Base-by-base conservation (phyloP, 495 filamentous ascomycete genomes). In the Venustampulla echinocandica region DNA sequence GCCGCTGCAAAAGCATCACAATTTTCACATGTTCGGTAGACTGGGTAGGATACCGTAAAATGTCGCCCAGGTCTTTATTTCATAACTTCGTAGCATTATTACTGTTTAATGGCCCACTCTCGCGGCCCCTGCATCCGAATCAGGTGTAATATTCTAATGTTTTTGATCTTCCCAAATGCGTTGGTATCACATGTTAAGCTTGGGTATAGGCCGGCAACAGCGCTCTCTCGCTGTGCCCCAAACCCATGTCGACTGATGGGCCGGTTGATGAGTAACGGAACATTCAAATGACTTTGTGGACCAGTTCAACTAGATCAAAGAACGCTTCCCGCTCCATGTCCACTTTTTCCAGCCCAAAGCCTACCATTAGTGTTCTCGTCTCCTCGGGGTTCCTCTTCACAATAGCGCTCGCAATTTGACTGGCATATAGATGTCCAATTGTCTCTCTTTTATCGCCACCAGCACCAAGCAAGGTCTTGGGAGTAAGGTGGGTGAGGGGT, bases 401-500 rank as follows among this genome's bases (percentile, higher is more conserved):
- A 48, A 98, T 76, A 10, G 80, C 76, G 55, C 78, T 90, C 4
- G 84, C 92, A 49, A 96, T 85, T 57, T 95, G 89, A 41, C 84
- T 84, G 28, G 87, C 87, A 60, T 87, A 80, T 3, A 95, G 75
- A 66, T 96, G 92, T 20, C 85, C 90, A 14, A 90, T 57, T 0
- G 83, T 85, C 52, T 95, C 87, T 28, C 90, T 74, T 39, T 85
- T 82, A 47, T 84, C 70, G 14, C 78, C 79, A 22, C 85, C 82
- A 10, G 81, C 88, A n/a, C 92, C 92, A 3, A 98, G 71, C 2
- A 98, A 63, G 0, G 92, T 94, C 35, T 81, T 93, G 1, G 92
- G 84, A 4, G 88, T 95, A 25, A 98, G 68, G 55, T 86, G 81
- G 25, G 76, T 69, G 37, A 90, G 71, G 10, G 92, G 90, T 21